Base-by-base conservation (phyloP, 2,329 filamentous ascomycete species). In the Amauroascus verrucosus region DNA sequence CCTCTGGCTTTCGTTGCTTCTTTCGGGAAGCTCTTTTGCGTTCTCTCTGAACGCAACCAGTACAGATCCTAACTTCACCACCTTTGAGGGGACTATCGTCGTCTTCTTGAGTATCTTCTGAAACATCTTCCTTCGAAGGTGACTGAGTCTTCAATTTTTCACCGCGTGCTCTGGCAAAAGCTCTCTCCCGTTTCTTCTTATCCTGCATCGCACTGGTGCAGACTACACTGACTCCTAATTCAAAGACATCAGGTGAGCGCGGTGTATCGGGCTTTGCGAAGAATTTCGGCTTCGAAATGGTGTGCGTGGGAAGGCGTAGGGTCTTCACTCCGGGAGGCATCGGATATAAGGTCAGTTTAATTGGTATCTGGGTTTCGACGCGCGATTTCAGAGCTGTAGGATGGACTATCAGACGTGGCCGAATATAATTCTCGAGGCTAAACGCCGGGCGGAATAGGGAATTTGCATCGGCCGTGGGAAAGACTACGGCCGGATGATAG, bases 351-450 rank as follows among this genome's bases (percentile, higher is more conserved):
- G 83, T 85, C 69, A 97, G 77, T 62, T 84, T 84, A 60, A 96
- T 88, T 7, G 86, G 87, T 61, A 97, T 96, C 66, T 97, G 93
- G 0, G 93, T 97, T 72, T 98, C 93, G 16, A 97, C 93, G 20
- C 93, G 83, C 14, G 90, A 95, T 70, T 96, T 97, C 54, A 81
- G 66, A 4, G 84, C 84, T 2, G 81, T 86, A 4, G 82, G 81
- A 57, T 83, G 77, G 41, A 87, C 80, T 11, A 77, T 78, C 37
- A 87, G 67, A 48, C 69, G 61, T 20, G 73, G 72, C 33, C 67
- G 67, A 24, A 69, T 61, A 5, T 66, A 59, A 8, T 58, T 61
- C 24, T 70, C 66, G 46, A 64, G 61, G 26, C 64, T 61, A 26
- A 62, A 48, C 40, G 56, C 61, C n/a, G 53, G 60, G 54, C 62